Conservation (phyloP, 2,329 filamentous ascomycete species). For the Neonectria neomacrospora region DNA sequence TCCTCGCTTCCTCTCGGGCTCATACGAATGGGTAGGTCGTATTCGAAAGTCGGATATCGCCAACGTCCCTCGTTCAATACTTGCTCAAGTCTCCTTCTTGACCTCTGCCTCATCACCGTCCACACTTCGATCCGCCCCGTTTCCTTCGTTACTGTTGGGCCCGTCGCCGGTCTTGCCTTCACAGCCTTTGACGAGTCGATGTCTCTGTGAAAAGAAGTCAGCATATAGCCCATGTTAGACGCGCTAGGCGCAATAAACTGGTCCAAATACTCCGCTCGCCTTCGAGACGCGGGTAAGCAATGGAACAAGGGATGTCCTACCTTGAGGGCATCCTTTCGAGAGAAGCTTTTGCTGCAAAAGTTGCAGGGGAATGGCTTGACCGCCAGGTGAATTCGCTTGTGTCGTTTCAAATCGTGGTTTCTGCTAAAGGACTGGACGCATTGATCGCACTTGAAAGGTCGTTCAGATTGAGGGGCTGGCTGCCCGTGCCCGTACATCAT, state of each 20-base stretch:
- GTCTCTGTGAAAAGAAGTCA: constrained; percentile 57
- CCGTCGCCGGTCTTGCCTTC: constrained; percentile 51
- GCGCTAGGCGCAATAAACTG: neutral
- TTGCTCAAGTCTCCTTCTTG: constrained; percentile 39
- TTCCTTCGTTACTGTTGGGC: constrained; percentile 36
- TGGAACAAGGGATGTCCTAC: constrained; percentile 60
- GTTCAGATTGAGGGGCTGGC: constrained; percentile 70
- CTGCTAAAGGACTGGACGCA: constrained; percentile 95
- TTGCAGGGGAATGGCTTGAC: constrained; percentile 95
- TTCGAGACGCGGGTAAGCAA: neutral
- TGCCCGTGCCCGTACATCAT: constrained; percentile 70
- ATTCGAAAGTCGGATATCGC: constrained; percentile 25
- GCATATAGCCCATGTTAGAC: constrained; percentile 2
- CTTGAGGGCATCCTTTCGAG: constrained; percentile 95
- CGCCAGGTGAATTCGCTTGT: constrained; percentile 93
- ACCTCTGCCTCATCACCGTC: constrained; percentile 40
- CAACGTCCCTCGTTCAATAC: constrained; percentile 16
- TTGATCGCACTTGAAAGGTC: constrained; percentile 93
- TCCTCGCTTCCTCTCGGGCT: constrained; percentile 10
- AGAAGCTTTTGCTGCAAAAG: constrained; percentile 96
- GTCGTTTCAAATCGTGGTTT: constrained; percentile 95
- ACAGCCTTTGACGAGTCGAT: constrained; percentile 73
- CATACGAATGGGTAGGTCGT: constrained; percentile 20
- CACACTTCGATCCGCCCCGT: constrained; percentile 37
- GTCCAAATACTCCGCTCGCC: too few relatives aligned